These are phyloP conservation scores for Neonectria punicea DNA, from an alignment of 2,329 filamentous ascomycete species.

Conservation along the genomic window DNA sequence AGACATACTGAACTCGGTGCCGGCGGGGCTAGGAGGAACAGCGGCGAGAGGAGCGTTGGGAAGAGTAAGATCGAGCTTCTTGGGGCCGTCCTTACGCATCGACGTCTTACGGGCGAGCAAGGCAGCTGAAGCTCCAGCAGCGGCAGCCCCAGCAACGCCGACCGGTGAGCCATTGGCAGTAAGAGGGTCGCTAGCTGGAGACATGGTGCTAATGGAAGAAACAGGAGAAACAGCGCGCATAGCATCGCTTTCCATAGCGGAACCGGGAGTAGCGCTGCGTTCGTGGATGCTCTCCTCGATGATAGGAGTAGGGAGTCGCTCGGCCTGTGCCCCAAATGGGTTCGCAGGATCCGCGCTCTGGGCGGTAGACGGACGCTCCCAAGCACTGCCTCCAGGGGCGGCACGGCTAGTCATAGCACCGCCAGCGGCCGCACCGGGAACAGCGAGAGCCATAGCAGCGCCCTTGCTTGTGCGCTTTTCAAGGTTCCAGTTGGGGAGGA, in stretches of 20 bases:
- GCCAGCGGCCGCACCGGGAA: slow-evolving; percentile 40
- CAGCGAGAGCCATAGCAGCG: slow-evolving; percentile 53
- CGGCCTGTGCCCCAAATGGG: slow-evolving; percentile 75
- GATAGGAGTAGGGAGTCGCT: slow-evolving; percentile 58
- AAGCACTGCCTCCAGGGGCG: slow-evolving; percentile 51
- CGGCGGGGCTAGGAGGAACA: slow-evolving; percentile 67
- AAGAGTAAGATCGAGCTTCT: slow-evolving; percentile 65
- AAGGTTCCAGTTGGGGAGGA: slow-evolving; percentile 71
- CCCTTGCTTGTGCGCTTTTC: slow-evolving; percentile 64
- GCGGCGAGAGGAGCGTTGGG: slow-evolving; percentile 47
- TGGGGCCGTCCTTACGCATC: slow-evolving; percentile 63
- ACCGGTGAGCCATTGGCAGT: slow-evolving; percentile 53
- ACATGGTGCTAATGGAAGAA: slow-evolving; percentile 4
- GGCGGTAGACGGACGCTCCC: slow-evolving; percentile 61
- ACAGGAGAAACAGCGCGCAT: slow-evolving; percentile 15
- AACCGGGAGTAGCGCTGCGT: slow-evolving; percentile 44
- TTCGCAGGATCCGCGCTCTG: slow-evolving; percentile 67
- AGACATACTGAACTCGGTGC: slow-evolving; percentile 70
- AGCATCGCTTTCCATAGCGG: slow-evolving; percentile 44
- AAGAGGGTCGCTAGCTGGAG: slow-evolving; percentile 35
- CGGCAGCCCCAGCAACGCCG: slow-evolving; percentile 48
- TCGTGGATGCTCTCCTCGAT: slow-evolving; percentile 46
- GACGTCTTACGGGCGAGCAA: slow-evolving; percentile 65
- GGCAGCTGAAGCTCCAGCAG: slow-evolving; percentile 51
- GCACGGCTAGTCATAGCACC: slow-evolving; percentile 38